Evolutionary conservation across 1,284 basidiomycete genomes (phyloP).

Genomic region (Naganishia albida): DNA sequence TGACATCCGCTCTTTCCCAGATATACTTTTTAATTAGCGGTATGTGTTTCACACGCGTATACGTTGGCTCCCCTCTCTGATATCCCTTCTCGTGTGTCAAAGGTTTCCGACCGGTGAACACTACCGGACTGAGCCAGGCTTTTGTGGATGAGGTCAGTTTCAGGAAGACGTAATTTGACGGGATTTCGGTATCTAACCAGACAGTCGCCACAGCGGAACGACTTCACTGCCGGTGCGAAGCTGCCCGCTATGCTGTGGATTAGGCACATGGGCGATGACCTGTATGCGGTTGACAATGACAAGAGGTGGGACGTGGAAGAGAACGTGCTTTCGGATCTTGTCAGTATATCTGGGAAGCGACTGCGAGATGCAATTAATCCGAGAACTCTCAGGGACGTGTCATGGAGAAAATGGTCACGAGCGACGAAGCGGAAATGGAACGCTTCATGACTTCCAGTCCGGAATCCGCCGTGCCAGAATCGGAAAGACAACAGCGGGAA

Average conservation of each 20-base stretch:
- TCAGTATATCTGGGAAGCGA: slow-evolving; percentile 49
- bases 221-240: slow-evolving; percentile 77
- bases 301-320: slow-evolving; percentile 58
- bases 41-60: slow-evolving; percentile 36
- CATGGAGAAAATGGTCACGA: slow-evolving; percentile 85
- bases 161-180: background rate
- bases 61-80: too few species aligned
- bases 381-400: slow-evolving; percentile 68
- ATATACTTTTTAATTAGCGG: slow-evolving; percentile 76
- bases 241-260: slow-evolving; percentile 75
- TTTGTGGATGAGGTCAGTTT: slow-evolving; percentile 65
- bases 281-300: slow-evolving; percentile 79
- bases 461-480: slow-evolving; percentile 48
- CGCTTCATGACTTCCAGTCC: slow-evolving; percentile 61
- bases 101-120: slow-evolving; percentile 65
- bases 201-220: slow-evolving; percentile 57
- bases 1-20: slow-evolving; percentile 80
- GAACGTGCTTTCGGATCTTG: slow-evolving; percentile 79
- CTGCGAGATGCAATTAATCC: slow-evolving; percentile 19
- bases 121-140: slow-evolving; percentile 60
- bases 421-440: slow-evolving; percentile 66
- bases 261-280: slow-evolving; percentile 58
- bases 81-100: slow-evolving; percentile 54
- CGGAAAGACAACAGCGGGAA: slow-evolving; percentile 59
- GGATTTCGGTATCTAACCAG: slow-evolving; percentile 16